Conservation (phyloP, 441 rosid genomes). For the Adansonia madagascariensis region DNA sequence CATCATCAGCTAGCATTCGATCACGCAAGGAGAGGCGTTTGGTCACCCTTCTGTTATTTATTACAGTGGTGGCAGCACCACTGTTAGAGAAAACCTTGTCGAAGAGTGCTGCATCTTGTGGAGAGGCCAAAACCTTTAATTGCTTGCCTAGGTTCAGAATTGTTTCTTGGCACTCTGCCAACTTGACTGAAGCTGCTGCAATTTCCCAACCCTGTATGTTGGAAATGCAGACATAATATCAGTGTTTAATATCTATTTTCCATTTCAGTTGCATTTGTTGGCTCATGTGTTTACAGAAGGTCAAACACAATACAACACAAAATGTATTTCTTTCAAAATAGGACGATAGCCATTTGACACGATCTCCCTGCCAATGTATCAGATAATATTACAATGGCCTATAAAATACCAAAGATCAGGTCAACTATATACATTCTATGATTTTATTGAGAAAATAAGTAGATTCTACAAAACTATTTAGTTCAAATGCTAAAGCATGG, state of each 20-base stretch:
- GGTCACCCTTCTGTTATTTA: constrained; percentile 37
- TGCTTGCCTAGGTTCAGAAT: constrained; percentile 62
- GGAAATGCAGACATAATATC: constrained; percentile 13
- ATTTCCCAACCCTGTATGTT: constrained; percentile 58
- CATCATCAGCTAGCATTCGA: constrained; percentile 60
- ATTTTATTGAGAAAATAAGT: not conserved
- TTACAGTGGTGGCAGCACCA: constrained; percentile 37
- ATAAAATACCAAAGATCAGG: not conserved
- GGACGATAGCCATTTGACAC: not conserved
- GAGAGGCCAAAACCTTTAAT: constrained; percentile 51
- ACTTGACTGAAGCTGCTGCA: constrained; percentile 56
- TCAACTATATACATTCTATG: not conserved
- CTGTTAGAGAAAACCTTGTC: constrained; percentile 45
- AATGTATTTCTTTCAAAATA: not conserved
- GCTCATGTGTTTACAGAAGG: not conserved
- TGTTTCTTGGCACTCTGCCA: constrained; percentile 77
- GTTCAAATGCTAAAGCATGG: not conserved
- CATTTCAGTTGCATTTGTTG: not conserved
- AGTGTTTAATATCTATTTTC: not conserved
- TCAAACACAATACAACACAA: not conserved
- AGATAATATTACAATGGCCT: not conserved
- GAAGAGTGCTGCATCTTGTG: constrained; percentile 46
- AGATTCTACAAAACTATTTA: not conserved
- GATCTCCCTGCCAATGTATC: not conserved
- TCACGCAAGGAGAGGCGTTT: constrained; percentile 64